Percentiles rank a stretch among this genome's conserved stretches.
Conservation (phyloP, 1,284 basidiomycete genomes). For the Paramarasmius palmivorus region DNA sequence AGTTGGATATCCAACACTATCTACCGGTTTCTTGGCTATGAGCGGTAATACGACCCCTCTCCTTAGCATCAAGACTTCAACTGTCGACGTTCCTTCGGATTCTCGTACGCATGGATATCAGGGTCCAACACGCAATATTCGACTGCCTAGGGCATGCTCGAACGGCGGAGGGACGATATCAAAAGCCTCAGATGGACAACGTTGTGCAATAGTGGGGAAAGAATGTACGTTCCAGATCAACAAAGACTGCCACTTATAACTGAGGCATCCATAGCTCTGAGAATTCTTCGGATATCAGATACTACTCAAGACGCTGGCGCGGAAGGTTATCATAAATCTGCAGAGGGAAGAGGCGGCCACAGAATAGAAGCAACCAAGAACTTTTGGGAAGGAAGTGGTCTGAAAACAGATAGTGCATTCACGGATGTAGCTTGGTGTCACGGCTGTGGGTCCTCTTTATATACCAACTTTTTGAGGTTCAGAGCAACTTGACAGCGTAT, state of each 20-base stretch:
- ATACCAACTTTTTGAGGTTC: constrained; percentile 4
- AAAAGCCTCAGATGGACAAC: constrained; percentile 60
- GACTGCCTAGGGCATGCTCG: constrained; percentile 53
- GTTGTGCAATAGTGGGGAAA: constrained; percentile 72
- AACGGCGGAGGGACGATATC: constrained; percentile 66
- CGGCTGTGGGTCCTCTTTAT: constrained; percentile 55
- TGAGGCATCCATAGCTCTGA: constrained; percentile 49
- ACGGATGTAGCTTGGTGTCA: constrained; percentile 84
- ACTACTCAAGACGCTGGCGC: constrained; percentile 32
- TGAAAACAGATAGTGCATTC: constrained; percentile 74
- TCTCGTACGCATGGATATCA: constrained; percentile 38
- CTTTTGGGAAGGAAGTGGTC: constrained; percentile 69
- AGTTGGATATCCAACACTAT: too few species aligned
- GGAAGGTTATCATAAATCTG: constrained; percentile 49
- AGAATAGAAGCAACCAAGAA: constrained; percentile 69
- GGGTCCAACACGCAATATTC: constrained; percentile 50
- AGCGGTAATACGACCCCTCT: constrained; percentile 1
- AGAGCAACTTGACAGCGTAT: constrained; percentile 49
- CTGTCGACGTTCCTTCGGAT: constrained; percentile 34
- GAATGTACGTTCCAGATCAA: constrained; percentile 55
- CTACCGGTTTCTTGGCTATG: background rate
- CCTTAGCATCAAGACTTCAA: constrained; percentile 4
- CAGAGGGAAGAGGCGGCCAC: constrained; percentile 57
- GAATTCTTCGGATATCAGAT: constrained; percentile 59
- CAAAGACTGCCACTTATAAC: constrained; percentile 8